Evolutionary conservation across 345 rosid species (phyloP), one percentile per base, ranked within the genome.

Genomic region (Gossypium longicalyx): DNA sequence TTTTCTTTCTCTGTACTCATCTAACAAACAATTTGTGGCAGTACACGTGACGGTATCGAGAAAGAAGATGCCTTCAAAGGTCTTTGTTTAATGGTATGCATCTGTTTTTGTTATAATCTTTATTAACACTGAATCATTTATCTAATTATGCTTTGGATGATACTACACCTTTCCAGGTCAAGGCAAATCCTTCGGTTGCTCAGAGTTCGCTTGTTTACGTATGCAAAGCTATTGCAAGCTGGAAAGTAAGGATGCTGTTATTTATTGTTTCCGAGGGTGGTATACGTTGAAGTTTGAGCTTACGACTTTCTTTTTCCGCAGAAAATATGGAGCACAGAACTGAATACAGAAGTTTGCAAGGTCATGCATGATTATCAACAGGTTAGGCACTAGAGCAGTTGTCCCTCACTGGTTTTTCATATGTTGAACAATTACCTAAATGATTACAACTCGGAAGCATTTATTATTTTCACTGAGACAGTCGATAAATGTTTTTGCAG

Each of bases 1-100:
- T 67, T 22, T 22, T 68, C 51, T 64, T 34, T 58, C 20, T 57
- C 15, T 74, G 49, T 49, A 54, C 58, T 63, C 19, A 16, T 64
- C 76, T 77, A 38, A 64, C 3, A 8, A 38, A 25, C 61, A 60
- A 12, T 64, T 73, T 54, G 27, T 80, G 79, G 76, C 86, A 96
- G 98, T 88, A 91, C 91, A 77, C 97, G 91, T 44, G 99, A 96
- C 86, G 99, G 91, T 81, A 80, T 88, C 73, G 99, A 96, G 85
- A 96, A 96, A 83, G 99, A 96, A 78, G 99, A 96, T 86, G 97
- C 99, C 41, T 96, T 96, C 80, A 83, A 87, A 66, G 99, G 99
- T 81, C 87, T 96, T 54, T 96, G 98, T 86, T 97, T 97, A 71
- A 83, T 93, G 93, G 99, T 96, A 82, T 68, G 80, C 54, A 45